A percentile compares a stretch with the other conserved stretches of the same genome.
phyloP scores from a whole-genome alignment of 176 grass and related monocot genomes.

The Melocanna baccifera region DNA sequence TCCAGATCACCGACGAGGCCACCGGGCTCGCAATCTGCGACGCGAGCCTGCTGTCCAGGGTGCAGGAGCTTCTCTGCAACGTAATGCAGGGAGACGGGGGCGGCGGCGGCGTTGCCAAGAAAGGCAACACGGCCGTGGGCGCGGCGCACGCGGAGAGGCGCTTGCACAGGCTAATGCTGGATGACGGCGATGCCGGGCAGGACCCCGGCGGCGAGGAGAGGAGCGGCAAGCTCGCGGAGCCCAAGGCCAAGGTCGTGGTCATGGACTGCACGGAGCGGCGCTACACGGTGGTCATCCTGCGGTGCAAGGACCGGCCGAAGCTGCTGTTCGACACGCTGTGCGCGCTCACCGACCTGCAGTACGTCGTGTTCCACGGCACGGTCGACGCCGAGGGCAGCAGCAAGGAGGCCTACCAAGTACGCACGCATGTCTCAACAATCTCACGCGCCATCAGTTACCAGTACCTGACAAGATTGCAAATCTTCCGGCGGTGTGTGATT shows the following conservation, averaged over 20 bases:
- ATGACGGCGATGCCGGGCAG: constrained; percentile 12
- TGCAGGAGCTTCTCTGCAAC: constrained; percentile 38
- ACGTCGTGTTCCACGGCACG: constrained; percentile 71
- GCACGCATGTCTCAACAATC: neutral
- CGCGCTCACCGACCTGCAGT: constrained; percentile 55
- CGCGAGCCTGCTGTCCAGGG: constrained; percentile 20
- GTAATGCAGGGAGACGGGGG: constrained; percentile 41
- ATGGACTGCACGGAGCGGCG: constrained; percentile 51
- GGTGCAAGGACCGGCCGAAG: constrained; percentile 52
- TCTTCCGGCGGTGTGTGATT: neutral
- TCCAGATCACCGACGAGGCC: constrained; percentile 51
- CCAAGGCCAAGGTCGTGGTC: constrained; percentile 20
- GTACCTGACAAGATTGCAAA: neutral
- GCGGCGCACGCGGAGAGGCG: constrained; percentile 43
- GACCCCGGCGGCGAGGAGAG: neutral
- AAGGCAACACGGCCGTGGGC: neutral
- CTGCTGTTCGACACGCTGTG: constrained; percentile 72
- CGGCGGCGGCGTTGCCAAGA: neutral
- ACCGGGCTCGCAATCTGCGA: constrained; percentile 33
- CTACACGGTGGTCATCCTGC: constrained; percentile 59
- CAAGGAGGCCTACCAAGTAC: constrained; percentile 64
- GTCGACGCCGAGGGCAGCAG: constrained; percentile 40
- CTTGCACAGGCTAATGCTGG: constrained; percentile 57
- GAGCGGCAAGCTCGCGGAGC: neutral
- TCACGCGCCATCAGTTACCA: neutral